Conservation (phyloP, 768 basidiomycete genomes). For the Antrodiella citrinella region DNA sequence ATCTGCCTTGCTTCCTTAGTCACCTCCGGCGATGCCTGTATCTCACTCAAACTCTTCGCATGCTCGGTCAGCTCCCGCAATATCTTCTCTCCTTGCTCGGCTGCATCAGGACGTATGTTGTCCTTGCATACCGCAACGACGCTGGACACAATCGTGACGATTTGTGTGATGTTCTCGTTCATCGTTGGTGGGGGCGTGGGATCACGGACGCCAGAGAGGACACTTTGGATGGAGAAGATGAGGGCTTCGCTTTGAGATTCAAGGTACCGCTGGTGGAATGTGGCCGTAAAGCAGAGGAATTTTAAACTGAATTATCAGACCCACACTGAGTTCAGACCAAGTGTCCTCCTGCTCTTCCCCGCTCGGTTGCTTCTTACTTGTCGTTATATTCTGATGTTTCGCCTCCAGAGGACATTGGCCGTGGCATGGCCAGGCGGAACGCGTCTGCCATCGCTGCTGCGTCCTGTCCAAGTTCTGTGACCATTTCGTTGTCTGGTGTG, state of each 20-base stretch:
- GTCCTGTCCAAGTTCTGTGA: too few species aligned
- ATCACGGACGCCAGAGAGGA: conserved; percentile 88
- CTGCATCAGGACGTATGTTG: conserved; percentile 68
- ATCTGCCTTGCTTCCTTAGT: conserved; percentile 89
- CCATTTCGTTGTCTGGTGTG: too few species aligned
- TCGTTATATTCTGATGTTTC: too few species aligned
- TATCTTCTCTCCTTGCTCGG: conserved; percentile 68
- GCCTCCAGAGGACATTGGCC: too few species aligned
- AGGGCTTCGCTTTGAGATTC: conserved; percentile 94
- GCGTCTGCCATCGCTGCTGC: too few species aligned
- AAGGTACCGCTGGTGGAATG: conserved; percentile 69
- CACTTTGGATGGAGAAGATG: conserved; percentile 91
- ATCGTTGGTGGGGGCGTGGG: conserved; percentile 79
- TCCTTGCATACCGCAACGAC: conserved; percentile 96
- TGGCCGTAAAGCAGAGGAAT: background rate
- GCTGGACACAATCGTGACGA: conserved; percentile 95
- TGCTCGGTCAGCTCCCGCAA: conserved; percentile 79
- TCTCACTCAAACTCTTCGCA: conserved; percentile 85
- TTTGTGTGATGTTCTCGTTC: conserved; percentile 90
- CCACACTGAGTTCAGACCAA: conserved; percentile 77
- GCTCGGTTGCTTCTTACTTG: conserved; percentile 60
- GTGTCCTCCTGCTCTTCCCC: conserved; percentile 67
- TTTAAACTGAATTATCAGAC: conserved; percentile 11
- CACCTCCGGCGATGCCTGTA: conserved; percentile 74
- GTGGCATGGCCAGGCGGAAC: too few species aligned